Base-by-base conservation (phyloP, 2,329 filamentous ascomycete species). In the Pyrenophora teres region DNA sequence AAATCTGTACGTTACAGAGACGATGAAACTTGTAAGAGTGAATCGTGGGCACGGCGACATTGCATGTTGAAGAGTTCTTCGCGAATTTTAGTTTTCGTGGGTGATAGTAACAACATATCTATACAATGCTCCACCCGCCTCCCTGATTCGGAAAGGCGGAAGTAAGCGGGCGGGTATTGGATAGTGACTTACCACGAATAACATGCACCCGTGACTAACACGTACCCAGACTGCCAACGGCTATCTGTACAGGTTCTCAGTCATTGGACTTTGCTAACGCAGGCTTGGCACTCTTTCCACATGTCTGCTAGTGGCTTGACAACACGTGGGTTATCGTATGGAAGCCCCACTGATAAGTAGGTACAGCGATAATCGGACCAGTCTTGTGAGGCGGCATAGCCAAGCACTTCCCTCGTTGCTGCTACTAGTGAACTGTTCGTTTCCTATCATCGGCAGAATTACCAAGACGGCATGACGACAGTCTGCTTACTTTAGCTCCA, bases 301-400 rank as follows among this genome's bases (percentile, higher is more conserved):
- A 47, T 12, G 25, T 23, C 25, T 52, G 37, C 41, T 50, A 56
- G 52, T 35, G 38, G 36, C 27, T 36, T 18, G 15, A 40, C 21
- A 46, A 30, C 27, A 18, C 31, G 40, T 38, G 51, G 51, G 45
- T 44, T 45, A 43, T 56, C 23, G 41, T 19, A 35, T 46, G 49
- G 38, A 47, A 46, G 43, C 40, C 40, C 43, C 31, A 50, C 55
- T 56, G 52, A 58, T 58, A 58, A 58, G 48, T 44, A 15, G 15
- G 15, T 15, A 27, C 23, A 35, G 21, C 25, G 23, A 43, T 37
- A 47, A 35, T 32, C 35, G 13, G 35, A 31, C 37, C 5, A 6
- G 27, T 19, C 32, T 27, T 32, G 32, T 25, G 32, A 40, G 27
- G 19, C 21, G 32, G 42, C 39, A 49, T 15, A 44, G 50, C 38